Conservation (phyloP, 2,329 filamentous ascomycete genomes). For the Claviceps pazoutovae region DNA sequence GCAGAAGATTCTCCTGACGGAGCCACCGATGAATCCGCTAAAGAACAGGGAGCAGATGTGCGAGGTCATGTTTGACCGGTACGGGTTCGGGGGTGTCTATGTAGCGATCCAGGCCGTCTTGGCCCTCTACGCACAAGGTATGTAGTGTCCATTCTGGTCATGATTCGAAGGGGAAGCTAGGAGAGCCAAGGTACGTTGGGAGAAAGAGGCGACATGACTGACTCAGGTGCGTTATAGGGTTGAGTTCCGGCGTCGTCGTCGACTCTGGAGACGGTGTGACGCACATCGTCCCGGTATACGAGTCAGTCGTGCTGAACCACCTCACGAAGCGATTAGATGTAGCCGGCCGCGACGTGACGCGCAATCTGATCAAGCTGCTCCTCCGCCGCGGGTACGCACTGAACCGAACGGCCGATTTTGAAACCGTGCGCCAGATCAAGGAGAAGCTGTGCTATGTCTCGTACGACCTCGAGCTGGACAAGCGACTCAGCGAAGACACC, state of each 20-base stretch:
- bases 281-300: constrained; percentile 96
- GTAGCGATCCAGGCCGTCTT: constrained; percentile 96
- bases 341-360: constrained; percentile 92
- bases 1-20: constrained; percentile 93
- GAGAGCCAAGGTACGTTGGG: too few relatives aligned
- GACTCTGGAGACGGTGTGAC: constrained; percentile 97
- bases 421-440: constrained; percentile 98
- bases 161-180: too few relatives aligned
- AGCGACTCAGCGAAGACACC: constrained; percentile 90
- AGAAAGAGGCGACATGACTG: background rate
- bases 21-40: constrained; percentile 94
- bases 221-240: constrained; percentile 33
- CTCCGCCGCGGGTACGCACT: constrained; percentile 89
- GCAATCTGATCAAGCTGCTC: constrained; percentile 90
- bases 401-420: constrained; percentile 96
- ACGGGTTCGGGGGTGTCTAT: constrained; percentile 91
- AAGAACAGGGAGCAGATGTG: constrained; percentile 97
- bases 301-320: constrained; percentile 94
- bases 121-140: constrained; percentile 90
- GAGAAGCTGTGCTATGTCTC: constrained; percentile 99
- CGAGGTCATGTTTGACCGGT: constrained; percentile 98
- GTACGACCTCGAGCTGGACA: constrained; percentile 93
- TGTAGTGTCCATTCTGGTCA: constrained; percentile 9
- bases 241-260: constrained; percentile 90
- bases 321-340: constrained; percentile 89